Base-by-base conservation (phyloP, 208 protist species). In the Spongospora subterranea region DNA sequence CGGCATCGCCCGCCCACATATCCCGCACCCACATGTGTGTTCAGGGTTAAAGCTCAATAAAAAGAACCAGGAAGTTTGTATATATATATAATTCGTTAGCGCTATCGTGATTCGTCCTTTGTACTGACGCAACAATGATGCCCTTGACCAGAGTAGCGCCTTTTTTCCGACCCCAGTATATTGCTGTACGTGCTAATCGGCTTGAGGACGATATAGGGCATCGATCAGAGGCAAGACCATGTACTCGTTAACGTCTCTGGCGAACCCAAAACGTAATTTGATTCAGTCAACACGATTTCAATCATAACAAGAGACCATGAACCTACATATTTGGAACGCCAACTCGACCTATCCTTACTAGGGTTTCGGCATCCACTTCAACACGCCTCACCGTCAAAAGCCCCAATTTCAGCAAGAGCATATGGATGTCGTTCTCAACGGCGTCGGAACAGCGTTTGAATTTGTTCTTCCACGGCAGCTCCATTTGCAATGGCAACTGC, bases 241-340 rank as follows among this genome's bases (percentile, higher is more conserved):
- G 71, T 82, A 82, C n/a, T 82, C 71, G 71, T 82, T 13, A n/a
- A 82, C 71, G 71, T 82, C 71, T 39, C 71, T 82, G 6, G 71
- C 6, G 35, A n/a, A 82, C 6, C 6, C n/a, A n/a, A 20, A 6
- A 45, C 11, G 71, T 20, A 82, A 82, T 43, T 6, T 45, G n/a
- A 82, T n/a, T n/a, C n/a, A n/a, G n/a, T n/a, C n/a, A n/a, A n/a
- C n/a, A n/a, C n/a, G n/a, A n/a, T n/a, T n/a, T n/a, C n/a, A n/a
- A n/a, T n/a, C n/a, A n/a, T n/a, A 82, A 82, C 11, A n/a, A 6
- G 71, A 82, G n/a, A 82, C 6, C n/a, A 20, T 6, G 35, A 20
- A 6, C 71, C 35, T 82, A 82, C 71, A 82, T 6, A 35, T 82
- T 82, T 35, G 71, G 71, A 20, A 82, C 71, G 40, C 71, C 71